Conservation (phyloP, 2,329 filamentous ascomycete species). For the Fusarium metavorans region DNA sequence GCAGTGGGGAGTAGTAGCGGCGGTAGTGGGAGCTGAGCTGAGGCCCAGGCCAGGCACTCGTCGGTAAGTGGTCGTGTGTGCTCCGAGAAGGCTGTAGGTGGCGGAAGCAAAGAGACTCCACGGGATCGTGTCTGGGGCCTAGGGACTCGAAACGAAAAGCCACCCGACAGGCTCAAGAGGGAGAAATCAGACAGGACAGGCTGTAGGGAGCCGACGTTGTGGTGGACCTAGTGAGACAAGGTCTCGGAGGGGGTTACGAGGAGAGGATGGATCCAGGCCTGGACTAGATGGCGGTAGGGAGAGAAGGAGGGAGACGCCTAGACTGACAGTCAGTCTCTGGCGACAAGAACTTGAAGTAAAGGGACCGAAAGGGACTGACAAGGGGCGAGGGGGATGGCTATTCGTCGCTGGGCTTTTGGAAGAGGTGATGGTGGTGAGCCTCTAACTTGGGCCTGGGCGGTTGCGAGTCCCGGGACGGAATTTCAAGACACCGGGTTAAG, state of each 20-base stretch:
- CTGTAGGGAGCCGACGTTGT: slow-evolving; percentile 20
- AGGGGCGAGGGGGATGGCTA: slow-evolving; percentile 25
- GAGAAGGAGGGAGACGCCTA: background rate
- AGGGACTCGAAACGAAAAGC: slow-evolving; percentile 21
- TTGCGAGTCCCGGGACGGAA: slow-evolving; percentile 41
- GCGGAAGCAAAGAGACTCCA: slow-evolving; percentile 11
- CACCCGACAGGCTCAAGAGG: slow-evolving; percentile 17
- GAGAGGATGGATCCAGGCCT: background rate
- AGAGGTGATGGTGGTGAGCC: slow-evolving; percentile 31
- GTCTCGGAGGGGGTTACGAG: slow-evolving; percentile 19
- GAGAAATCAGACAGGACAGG: background rate
- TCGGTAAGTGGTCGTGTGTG: slow-evolving; percentile 14
- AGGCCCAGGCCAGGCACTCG: slow-evolving; percentile 5
- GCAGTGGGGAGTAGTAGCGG: slow-evolving; percentile 11
- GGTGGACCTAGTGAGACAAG: slow-evolving; percentile 33
- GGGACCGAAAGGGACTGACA: slow-evolving; percentile 13
- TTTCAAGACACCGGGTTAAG: slow-evolving; percentile 45
- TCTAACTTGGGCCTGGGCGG: slow-evolving; percentile 12
- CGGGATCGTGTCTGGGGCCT: slow-evolving; percentile 8
- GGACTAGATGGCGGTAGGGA: background rate
- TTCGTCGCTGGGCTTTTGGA: slow-evolving; percentile 35
- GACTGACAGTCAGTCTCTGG: background rate
- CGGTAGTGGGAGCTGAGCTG: background rate
- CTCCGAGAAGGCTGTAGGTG: slow-evolving; percentile 22
- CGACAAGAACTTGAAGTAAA: background rate